phyloP scores from a whole-genome alignment of 1,284 basidiomycete species.

The Ganoderma sp. region DNA sequence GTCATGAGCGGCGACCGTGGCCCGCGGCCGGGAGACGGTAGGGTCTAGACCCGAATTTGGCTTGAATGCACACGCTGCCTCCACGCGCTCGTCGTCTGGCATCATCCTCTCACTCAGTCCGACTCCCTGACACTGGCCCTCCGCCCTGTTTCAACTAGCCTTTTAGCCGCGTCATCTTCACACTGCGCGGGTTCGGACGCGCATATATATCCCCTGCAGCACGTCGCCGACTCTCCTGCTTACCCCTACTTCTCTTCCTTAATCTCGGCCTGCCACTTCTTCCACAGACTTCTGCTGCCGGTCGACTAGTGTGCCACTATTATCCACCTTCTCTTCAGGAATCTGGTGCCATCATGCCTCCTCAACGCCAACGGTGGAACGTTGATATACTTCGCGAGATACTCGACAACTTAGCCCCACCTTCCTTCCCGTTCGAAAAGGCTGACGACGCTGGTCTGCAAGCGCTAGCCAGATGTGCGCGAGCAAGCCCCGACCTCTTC shows the following conservation, averaged over 20 bases:
- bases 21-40: background rate
- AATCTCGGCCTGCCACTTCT: background rate
- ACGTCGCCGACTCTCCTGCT: background rate
- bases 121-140: background rate
- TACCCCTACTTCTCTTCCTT: conserved; percentile 1
- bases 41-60: background rate
- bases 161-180: conserved; percentile 3
- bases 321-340: background rate
- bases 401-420: conserved; percentile 18
- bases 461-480: conserved; percentile 19
- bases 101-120: background rate
- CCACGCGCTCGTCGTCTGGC: conserved; percentile 4
- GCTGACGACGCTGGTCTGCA: conserved; percentile 9
- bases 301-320: conserved; percentile 1
- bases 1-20: background rate
- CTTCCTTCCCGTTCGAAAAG: conserved; percentile 6
- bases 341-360: background rate
- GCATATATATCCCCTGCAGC: background rate
- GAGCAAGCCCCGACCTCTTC: conserved; percentile 12
- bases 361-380: conserved; percentile 17
- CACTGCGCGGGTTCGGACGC: background rate
- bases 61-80: background rate
- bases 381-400: conserved; percentile 22
- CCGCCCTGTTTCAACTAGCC: conserved; percentile 2
- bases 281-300: background rate